Evolutionary conservation across 148 eudicot genomes (phyloP).

Genomic region (Nepenthes mirabilis): DNA sequence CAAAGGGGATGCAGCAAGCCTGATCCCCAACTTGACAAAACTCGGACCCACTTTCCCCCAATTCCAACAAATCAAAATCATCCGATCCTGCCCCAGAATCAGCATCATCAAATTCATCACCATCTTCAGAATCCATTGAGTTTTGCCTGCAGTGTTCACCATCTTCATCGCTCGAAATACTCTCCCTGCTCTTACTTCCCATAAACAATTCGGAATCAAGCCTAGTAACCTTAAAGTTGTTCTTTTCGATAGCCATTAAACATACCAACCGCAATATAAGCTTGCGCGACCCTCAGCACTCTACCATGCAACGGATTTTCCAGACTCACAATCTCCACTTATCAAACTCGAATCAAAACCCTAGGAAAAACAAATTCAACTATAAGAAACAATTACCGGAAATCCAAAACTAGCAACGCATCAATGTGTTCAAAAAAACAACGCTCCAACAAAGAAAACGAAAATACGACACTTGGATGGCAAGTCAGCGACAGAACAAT

Average conservation of each 20-base stretch:
- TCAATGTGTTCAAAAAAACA: neutral
- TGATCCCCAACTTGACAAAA: slow-evolving; percentile 90
- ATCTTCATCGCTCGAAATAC: slow-evolving; percentile 70
- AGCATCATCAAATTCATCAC: slow-evolving; percentile 79
- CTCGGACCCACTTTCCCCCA: slow-evolving; percentile 84
- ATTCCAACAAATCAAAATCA: slow-evolving; percentile 81
- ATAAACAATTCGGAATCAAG: slow-evolving; percentile 49
- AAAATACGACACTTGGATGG: neutral
- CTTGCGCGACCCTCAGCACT: neutral
- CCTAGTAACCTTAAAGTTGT: slow-evolving; percentile 50
- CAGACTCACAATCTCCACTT: slow-evolving; percentile 5
- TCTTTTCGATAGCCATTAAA: slow-evolving; percentile 91
- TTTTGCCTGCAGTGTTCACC: slow-evolving; percentile 34
- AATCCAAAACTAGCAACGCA: neutral
- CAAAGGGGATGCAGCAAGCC: slow-evolving; percentile 75
- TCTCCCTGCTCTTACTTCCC: slow-evolving; percentile 65
- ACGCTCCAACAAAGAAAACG: neutral
- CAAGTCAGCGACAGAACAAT: neutral
- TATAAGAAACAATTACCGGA: neutral
- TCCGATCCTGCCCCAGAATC: slow-evolving; percentile 99
- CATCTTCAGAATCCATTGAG: slow-evolving; percentile 50
- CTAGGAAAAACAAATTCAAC: slow-evolving; percentile 5
- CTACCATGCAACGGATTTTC: neutral
- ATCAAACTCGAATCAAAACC: slow-evolving; percentile 8
- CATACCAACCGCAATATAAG: slow-evolving; percentile 14